Conservation (phyloP, 2,329 filamentous ascomycete genomes). For the Cladosporium velox region DNA sequence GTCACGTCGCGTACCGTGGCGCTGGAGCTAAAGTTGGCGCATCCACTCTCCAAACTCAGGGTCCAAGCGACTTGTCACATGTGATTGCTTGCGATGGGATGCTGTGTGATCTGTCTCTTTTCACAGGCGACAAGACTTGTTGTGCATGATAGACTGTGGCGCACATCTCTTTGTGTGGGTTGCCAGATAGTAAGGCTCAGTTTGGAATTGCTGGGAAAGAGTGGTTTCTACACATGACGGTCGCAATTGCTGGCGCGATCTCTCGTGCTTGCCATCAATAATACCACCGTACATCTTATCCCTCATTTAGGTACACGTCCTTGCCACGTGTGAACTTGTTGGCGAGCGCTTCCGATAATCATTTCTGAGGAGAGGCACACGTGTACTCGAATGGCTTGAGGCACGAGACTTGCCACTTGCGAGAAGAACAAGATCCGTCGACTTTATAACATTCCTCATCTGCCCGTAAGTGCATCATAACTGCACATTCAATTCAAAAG, state of each 20-base stretch:
- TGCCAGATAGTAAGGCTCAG: not conserved
- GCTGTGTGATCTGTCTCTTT: not conserved
- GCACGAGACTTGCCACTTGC: not conserved
- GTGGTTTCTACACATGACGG: not conserved
- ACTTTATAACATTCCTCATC: not conserved
- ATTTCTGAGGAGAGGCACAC: not conserved
- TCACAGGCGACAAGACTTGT: not conserved
- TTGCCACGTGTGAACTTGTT: not conserved
- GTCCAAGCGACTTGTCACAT: constrained; percentile 10
- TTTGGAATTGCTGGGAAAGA: not conserved
- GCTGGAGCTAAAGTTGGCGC: not conserved
- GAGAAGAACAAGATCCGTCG: not conserved
- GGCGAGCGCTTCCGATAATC: not conserved
- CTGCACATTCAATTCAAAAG: not conserved
- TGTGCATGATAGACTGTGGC: too few relatives aligned
- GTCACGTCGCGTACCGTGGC: constrained; percentile 8
- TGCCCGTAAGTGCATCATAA: not conserved
- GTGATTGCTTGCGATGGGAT: not conserved
- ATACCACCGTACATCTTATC: not conserved
- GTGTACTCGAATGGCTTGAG: not conserved
- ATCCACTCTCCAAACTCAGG: constrained; percentile 4
- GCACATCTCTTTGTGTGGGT: not conserved
- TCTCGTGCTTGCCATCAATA: not conserved
- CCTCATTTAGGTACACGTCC: not conserved
- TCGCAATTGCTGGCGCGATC: not conserved